Evolutionary conservation across 164 flowering plant species (phyloP), one percentile per base, ranked within the genome.

Genomic region (Brasenia schreberi): DNA sequence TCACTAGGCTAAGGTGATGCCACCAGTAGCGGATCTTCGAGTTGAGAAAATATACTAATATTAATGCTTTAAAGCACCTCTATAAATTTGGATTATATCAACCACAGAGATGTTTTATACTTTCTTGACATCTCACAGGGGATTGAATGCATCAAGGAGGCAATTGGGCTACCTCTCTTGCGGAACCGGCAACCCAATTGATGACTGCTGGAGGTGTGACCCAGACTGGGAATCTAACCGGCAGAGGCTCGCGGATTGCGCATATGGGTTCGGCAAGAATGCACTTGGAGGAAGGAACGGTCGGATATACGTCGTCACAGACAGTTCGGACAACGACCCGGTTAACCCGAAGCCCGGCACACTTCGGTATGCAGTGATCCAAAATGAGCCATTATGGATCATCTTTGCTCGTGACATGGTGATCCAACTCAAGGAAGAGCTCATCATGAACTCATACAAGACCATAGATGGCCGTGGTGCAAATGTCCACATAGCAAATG

Each of bases 151-250:
- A 0, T 74, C 86, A 0, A 79, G 96, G 76, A 78, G 96, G 73
- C 79, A 77, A 19, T 67, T 86, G 74, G 91, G 83, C 0, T 86
- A 78, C 64, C 71, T 86, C 2, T 89, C 93, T 0, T 90, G 96
- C 64, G 85, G 82, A 56, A 82, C 86, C 5, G 96, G 94, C 0
- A 90, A 90, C 66, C 96, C 94, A 0, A 90, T 90, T 17, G 94
- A 90, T 62, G 96, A 90, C 66, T 89, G 96, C 81, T 89, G 96
- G 96, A 69, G 96, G 63, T 89, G 96, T 64, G 93, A 89, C 77
- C 81, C 89, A 6, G 77, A 87, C 43, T 90, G 94, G 96, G 85
- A 80, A 69, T 67, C 78, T 66, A 84, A 82, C 69, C 87, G 96
- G 42, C 88, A 86, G 69, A 27, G 87, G 45, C 72, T 90, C 19